These are phyloP conservation scores for Waitea zeae DNA, from an alignment of 1,284 basidiomycete genomes.

Conservation along the genomic window DNA sequence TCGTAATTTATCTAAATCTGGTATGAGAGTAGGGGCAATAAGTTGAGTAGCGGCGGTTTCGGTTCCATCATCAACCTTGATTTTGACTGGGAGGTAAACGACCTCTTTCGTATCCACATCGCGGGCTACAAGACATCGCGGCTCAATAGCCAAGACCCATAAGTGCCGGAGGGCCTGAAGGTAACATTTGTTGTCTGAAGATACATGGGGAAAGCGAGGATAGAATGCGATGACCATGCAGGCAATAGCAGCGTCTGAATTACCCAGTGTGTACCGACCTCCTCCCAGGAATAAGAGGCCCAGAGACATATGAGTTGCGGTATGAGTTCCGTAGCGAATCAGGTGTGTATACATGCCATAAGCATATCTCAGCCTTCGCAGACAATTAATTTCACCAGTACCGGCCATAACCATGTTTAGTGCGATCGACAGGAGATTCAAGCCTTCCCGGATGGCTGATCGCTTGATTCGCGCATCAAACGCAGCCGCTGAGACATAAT, in stretches of 20 bases:
- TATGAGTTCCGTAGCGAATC: slow-evolving; percentile 79
- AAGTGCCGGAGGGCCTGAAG: slow-evolving; percentile 89
- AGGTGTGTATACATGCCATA: slow-evolving; percentile 77
- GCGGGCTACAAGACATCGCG: slow-evolving; percentile 78
- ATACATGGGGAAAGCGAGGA: slow-evolving; percentile 65
- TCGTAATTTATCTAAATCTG: slow-evolving; percentile 64
- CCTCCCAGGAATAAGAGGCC: slow-evolving; percentile 91
- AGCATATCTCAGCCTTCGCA: slow-evolving; percentile 77
- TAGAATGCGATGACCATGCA: slow-evolving; percentile 84
- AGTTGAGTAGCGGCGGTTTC: slow-evolving; percentile 46
- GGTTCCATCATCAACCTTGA: too few relatives aligned
- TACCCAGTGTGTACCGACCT: slow-evolving; percentile 85
- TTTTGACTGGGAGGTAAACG: slow-evolving; percentile 82
- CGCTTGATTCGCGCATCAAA: slow-evolving; percentile 80
- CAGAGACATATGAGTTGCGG: slow-evolving; percentile 82
- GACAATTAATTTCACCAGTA: slow-evolving; percentile 82
- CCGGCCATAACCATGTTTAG: slow-evolving; percentile 91
- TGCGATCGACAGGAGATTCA: slow-evolving; percentile 76
- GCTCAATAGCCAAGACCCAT: slow-evolving; percentile 92
- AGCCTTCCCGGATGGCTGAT: slow-evolving; percentile 72
- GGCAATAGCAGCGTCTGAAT: slow-evolving; percentile 82
- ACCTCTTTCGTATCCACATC: slow-evolving; percentile 84
- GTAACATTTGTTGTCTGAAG: slow-evolving; percentile 81
- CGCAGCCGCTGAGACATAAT: slow-evolving; percentile 37
- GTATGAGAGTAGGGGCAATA: slow-evolving; percentile 84